Conservation (phyloP, 768 basidiomycete species). For the Amyloporia xantha region DNA sequence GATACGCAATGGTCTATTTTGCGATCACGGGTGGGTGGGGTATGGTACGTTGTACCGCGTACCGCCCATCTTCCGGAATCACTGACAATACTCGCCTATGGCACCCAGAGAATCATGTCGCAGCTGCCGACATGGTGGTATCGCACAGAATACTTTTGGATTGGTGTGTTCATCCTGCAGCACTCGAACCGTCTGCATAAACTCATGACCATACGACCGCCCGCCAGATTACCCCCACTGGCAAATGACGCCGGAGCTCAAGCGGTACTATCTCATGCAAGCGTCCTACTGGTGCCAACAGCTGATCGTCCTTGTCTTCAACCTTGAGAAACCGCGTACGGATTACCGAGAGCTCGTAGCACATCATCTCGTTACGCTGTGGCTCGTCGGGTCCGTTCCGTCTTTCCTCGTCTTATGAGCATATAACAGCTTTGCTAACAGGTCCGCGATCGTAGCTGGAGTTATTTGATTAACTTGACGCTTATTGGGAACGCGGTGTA, state of each 20-base stretch:
- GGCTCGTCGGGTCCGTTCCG: constrained; percentile 76
- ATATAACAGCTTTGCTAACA: neutral
- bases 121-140: constrained; percentile 83
- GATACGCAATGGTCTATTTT: constrained; percentile 83
- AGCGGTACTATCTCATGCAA: constrained; percentile 92
- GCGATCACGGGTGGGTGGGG: constrained; percentile 65
- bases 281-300: constrained; percentile 94
- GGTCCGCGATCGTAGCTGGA: constrained; percentile 50
- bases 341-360: constrained; percentile 83
- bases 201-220: too few relatives aligned
- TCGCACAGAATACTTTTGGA: constrained; percentile 79
- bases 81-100: neutral
- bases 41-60: constrained; percentile 60
- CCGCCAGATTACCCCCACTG: constrained; percentile 77
- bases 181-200: neutral
- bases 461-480: constrained; percentile 74
- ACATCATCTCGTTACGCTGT: constrained; percentile 92
- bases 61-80: neutral
- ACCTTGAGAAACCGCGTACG: constrained; percentile 91
- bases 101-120: constrained; percentile 68
- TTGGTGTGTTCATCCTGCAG: constrained; percentile 35
- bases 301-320: constrained; percentile 73
- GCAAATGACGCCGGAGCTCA: constrained; percentile 79
- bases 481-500: constrained; percentile 88
- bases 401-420: neutral